phyloP scores from a whole-genome alignment of 2,329 filamentous ascomycete species.

The Fusarium bulbicola region DNA sequence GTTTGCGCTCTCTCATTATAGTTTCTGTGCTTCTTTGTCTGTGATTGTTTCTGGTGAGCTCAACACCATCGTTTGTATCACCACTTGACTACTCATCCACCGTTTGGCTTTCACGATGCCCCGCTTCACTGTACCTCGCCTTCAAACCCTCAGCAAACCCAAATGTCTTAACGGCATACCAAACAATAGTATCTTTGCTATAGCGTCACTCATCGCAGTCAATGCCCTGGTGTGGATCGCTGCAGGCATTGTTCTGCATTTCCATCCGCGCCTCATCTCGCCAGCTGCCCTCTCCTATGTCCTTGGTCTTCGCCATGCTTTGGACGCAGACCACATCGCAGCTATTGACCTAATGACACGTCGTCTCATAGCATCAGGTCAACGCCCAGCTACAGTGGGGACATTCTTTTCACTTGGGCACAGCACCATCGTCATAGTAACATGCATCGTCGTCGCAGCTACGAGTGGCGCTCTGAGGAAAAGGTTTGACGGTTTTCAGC shows the following conservation, averaged over 20 bases:
- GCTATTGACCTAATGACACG: constrained; percentile 97
- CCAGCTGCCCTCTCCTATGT: constrained; percentile 88
- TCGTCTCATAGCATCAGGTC: constrained; percentile 84
- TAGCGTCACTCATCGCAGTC: constrained; percentile 57
- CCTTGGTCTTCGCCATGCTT: constrained; percentile 89
- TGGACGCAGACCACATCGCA: constrained; percentile 89
- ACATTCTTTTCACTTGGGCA: constrained; percentile 95
- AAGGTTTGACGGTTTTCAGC: constrained; percentile 81
- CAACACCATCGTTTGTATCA: constrained; percentile 1
- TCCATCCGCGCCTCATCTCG: constrained; percentile 72
- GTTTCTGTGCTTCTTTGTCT: neutral
- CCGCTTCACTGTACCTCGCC: constrained; percentile 24
- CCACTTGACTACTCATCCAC: neutral
- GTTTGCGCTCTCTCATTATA: neutral
- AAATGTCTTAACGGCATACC: constrained; percentile 46
- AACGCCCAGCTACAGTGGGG: constrained; percentile 88
- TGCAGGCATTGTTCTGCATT: constrained; percentile 61
- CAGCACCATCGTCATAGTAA: constrained; percentile 90
- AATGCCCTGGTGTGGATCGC: constrained; percentile 66
- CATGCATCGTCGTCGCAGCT: constrained; percentile 90
- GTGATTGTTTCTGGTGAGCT: neutral
- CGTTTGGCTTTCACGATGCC: constrained; percentile 17
- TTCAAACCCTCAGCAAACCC: constrained; percentile 37
- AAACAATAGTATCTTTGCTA: constrained; percentile 56
- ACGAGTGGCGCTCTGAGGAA: constrained; percentile 85